Base-by-base conservation (phyloP, 768 basidiomycete genomes). In the Tylopilus sp. region DNA sequence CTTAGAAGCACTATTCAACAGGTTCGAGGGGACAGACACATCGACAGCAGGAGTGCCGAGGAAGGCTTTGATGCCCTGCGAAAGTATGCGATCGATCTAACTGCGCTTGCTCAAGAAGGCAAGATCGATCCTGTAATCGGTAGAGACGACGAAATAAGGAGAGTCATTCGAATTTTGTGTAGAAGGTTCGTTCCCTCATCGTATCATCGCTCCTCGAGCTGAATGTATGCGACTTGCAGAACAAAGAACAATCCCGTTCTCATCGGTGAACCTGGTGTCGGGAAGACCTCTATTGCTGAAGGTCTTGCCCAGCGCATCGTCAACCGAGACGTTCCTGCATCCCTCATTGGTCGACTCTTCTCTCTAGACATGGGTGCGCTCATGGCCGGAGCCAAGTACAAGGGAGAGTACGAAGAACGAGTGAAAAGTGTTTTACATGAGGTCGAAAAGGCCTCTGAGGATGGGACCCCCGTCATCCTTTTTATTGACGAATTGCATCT, bases 161-260 rank as follows among this genome's bases (percentile, higher is more conserved):
- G 93, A 41, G 84, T 80, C 36, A 80, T 93, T 49, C 86, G 92
- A 40, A 90, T 93, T 59, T 78, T 94, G 30, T 92, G 89, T 59
- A 74, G 88, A 76, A 81, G 86, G 84, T 84, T 17, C 25, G n/a
- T 54, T n/a, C 47, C 24, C 38, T 8, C 1, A 2, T 31, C 22
- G 10, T 12, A 12, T 47, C 22, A 16, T 33, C 8, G 2, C 22
- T 19, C 16, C 34, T 3, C 17, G 6, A 30, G 8, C 57, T 69
- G 29, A 72, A 50, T 3, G 10, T 40, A 28, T 28, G 4, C 25
- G 8, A 30, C 24, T 5, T 2, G n/a, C 44, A 88, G 95, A 65
- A 97, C 93, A 3, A 98, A 98, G 71, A 95, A 94, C 65, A 97
- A 96, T 63, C 93, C 96, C n/a, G 92, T 97, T 36, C 83, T 98